These are phyloP conservation scores for Ophiostoma australiae DNA, from an alignment of 2,329 filamentous ascomycete genomes.

Conservation along the genomic window DNA sequence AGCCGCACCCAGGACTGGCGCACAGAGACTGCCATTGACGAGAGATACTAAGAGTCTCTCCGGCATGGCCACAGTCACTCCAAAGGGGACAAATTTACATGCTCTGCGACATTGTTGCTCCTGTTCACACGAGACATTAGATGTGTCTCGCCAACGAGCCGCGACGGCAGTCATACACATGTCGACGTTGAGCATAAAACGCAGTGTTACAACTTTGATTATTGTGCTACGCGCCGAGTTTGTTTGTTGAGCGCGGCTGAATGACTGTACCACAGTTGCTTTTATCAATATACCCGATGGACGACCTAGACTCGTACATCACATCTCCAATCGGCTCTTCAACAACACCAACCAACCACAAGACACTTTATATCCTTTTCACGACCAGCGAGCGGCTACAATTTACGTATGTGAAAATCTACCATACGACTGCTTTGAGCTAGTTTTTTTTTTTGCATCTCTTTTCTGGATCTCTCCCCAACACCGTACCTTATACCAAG, in stretches of 20 bases:
- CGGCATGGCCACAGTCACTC: neutral
- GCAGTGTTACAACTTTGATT: neutral
- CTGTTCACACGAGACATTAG: neutral
- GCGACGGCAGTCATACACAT: neutral
- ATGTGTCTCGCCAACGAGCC: neutral
- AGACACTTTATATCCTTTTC: neutral
- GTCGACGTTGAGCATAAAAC: neutral
- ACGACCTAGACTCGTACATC: neutral
- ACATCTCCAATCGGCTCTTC: neutral
- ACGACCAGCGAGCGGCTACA: slow-evolving; percentile 5
- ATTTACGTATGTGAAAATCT: neutral
- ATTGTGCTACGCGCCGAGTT: neutral
- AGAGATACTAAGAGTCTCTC: slow-evolving; percentile 17
- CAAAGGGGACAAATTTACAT: neutral
- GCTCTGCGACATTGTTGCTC: neutral
- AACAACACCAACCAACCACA: neutral
- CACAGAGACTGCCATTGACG: slow-evolving; percentile 28
- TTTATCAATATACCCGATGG: neutral
- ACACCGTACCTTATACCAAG: neutral
- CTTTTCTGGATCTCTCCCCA: too few species aligned
- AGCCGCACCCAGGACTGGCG: slow-evolving; percentile 40
- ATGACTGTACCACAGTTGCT: neutral
- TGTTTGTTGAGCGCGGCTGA: neutral
- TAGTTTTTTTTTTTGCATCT: neutral
- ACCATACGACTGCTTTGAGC: neutral